Percentiles rank a stretch among this genome's conserved stretches.
phyloP scores from a whole-genome alignment of 179 eudicot genomes.

The Silene coronaria region DNA sequence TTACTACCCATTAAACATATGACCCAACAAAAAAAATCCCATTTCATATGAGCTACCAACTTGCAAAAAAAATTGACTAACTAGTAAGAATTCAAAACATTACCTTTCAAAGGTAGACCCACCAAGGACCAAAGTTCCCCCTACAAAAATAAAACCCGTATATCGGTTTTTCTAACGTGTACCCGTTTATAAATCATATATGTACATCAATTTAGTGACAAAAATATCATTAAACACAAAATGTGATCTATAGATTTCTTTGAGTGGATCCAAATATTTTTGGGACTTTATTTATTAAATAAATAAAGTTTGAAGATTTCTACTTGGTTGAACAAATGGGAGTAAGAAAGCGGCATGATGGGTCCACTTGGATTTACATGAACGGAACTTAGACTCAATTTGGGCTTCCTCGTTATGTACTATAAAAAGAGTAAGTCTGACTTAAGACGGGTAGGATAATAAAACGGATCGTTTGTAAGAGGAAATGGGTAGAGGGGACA shows the following conservation, averaged over 20 bases:
- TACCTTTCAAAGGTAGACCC: conserved; percentile 17
- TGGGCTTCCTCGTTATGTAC: conserved; percentile 15
- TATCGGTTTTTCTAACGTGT: not conserved
- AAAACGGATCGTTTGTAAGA: too few species aligned
- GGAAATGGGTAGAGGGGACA: too few species aligned
- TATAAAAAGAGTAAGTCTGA: too few species aligned
- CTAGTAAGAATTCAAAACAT: not conserved
- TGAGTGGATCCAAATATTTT: conserved; percentile 25
- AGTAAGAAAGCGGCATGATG: conserved; percentile 20
- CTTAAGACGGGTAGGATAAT: too few species aligned
- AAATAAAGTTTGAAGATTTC: not conserved
- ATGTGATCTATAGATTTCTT: not conserved
- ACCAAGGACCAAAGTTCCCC: not conserved
- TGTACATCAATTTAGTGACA: not conserved
- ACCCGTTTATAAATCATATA: not conserved
- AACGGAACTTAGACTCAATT: conserved; percentile 55
- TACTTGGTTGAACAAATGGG: conserved; percentile 16
- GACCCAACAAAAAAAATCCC: conserved; percentile 9
- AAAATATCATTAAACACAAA: not conserved
- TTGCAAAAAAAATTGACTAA: not conserved
- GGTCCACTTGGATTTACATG: conserved; percentile 41
- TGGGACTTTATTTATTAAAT: not conserved
- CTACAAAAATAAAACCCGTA: not conserved
- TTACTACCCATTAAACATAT: conserved; percentile 1
- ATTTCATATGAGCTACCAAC: conserved; percentile 4